Evolutionary conservation across 257 asterid genomes (phyloP), one percentile per base, ranked within the genome.

Genomic region (Capsicum pubescens): DNA sequence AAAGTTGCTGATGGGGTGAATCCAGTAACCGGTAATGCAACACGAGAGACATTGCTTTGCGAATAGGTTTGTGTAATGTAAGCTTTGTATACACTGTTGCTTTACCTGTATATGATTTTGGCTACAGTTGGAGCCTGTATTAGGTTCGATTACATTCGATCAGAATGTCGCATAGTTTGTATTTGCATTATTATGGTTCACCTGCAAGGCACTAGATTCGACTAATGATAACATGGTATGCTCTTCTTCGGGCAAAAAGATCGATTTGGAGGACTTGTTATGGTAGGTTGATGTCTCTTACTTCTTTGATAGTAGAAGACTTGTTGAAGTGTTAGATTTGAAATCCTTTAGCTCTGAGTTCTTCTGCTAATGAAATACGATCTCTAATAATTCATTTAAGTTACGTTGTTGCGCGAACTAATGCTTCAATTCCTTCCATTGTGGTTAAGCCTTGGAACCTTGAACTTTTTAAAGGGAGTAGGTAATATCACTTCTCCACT

Each of bases 1-100:
- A 94, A 92, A 88, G 84, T 91, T 32, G 99, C 98, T 5, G 94
- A 91, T 19, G 99, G 99, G 89, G 91, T 89, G 86, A 95, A 97
- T 84, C 85, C 97, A 19, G 91, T 89, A 11, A 97, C 98, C 0
- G 98, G 99, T 10, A 97, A 95, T 81, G 99, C 95, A 71, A 95
- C 99, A 66, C 89, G 94, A 82, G 98, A 97, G 80, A 93, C 98
- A 17, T 84, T 93, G 90, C 88, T 96, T 46, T 96, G 99, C 86
- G 92, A 90, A 82, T 93, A 90, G 86, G 26, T 55, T 52, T 44
- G 19, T 52, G 4, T 21, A 50, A 14, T 21, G 81, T 74, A 74
- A 74, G 81, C 81, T 39, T 39, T 39, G 44, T 39, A 39, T 4
- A 39, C 44, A 39, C 44, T 39, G 5, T 39, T 39, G 5, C 2